Evolutionary conservation across 208 protist species (phyloP), one percentile per base, ranked within the genome.

Genomic region (Acanthamoeba castellanii): DNA sequence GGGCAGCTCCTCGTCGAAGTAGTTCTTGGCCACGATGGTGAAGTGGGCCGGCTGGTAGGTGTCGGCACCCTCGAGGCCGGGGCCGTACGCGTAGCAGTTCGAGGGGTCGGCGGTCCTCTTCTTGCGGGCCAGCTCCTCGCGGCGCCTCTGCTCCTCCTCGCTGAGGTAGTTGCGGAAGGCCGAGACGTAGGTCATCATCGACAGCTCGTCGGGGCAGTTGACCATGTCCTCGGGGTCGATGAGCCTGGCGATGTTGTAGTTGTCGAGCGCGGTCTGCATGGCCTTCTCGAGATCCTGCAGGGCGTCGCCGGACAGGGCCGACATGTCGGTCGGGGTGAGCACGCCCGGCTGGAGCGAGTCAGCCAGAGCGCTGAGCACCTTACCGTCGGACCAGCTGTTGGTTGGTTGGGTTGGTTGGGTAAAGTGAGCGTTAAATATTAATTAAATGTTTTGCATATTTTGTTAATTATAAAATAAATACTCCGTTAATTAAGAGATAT

Each of bases 101-200:
- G 93, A 68, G 16, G 78, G 78, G 47, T 94, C 92, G 61, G 92
- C 92, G 18, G 92, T 94, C 11, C 92, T 18, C 92, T 94, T 94
- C 92, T 94, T 94, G 50, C 92, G 45, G 92, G 92, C 92, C n/a
- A 94, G 92, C 74, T 94, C 92, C 74, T 94, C 92, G 22, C 92
- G 13, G 45, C 47, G 61, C n/a, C 76, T 32, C 50, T 59, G 57
- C 92, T 94, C 92, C 92, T 94, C 92, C 70, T 94, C 92, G 76
- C 92, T 87, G 72, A 94, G 89, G 66, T 96, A 95, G 87, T 97
- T 95, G 61, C 95, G 57, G 84, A 97, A 97, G 59, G 94, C 94
- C 22, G 95, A 95, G 22, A 97, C 87, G 88, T 97, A 97, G 76
- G 96, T 97, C 66, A 97, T 97, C 11, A 97, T 85, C 20, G 96